Conservation (phyloP, 2,329 filamentous ascomycete species). For the Cercospora zeae-maydis region DNA sequence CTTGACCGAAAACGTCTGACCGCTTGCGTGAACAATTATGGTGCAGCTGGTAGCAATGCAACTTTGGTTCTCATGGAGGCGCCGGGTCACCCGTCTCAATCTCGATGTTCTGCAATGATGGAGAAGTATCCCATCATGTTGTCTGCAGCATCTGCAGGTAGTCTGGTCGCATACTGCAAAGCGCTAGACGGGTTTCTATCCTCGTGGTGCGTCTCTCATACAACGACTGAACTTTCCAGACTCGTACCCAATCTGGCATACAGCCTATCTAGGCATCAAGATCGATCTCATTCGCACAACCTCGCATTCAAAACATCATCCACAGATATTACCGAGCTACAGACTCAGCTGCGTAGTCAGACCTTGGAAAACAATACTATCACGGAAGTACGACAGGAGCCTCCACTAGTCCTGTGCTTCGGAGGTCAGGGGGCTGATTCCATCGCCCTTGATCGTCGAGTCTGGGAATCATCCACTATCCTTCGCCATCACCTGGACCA, state of each 20-base stretch:
- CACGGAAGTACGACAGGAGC: neutral
- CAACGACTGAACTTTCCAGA: neutral
- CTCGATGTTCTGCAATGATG: neutral
- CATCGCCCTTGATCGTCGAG: conserved; percentile 8
- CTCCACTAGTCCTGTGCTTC: conserved; percentile 16
- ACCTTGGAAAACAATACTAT: neutral
- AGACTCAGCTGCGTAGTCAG: neutral
- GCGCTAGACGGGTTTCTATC: neutral
- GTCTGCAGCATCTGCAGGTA: neutral
- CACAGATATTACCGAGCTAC: neutral
- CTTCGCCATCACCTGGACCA: conserved; percentile 14
- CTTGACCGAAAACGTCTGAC: conserved; percentile 5
- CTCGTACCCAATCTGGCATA: neutral
- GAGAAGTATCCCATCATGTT: conserved; percentile 5
- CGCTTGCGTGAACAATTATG: conserved; percentile 38
- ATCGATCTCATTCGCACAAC: neutral
- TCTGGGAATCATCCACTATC: conserved; percentile 1
- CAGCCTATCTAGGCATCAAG: conserved; percentile 1
- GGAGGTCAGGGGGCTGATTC: conserved; percentile 13
- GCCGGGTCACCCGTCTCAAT: neutral
- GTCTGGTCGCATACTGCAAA: conserved; percentile 2
- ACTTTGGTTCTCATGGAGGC: conserved; percentile 8
- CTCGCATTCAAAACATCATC: neutral
- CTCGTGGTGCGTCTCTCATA: neutral
- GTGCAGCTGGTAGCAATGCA: conserved; percentile 39